Evolutionary conservation across 2,329 filamentous ascomycete genomes (phyloP), one percentile per base, ranked within the genome.

Genomic region (Keithomyces neogunnii): DNA sequence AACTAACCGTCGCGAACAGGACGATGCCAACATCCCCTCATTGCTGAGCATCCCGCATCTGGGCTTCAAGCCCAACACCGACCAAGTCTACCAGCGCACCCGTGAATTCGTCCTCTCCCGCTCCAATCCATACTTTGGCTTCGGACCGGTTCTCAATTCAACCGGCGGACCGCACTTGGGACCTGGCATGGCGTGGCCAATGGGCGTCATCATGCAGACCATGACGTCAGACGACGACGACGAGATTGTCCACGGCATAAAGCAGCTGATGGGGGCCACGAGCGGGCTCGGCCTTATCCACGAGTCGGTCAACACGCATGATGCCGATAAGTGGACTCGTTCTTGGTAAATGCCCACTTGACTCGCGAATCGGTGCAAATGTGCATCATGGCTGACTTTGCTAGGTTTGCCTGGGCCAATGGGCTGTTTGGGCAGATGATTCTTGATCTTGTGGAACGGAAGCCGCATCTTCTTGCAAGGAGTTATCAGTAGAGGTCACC

Each of bases 391-490:
- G 31, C 32, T 29, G 19, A 49, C 36, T 10, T 45, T 36, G 19
- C 5, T 50, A 90, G 87, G 86, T 95, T 93, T 64, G 85, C 88
- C 0, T 93, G 89, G 89, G 88, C 88, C 11, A 93, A 93, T 63
- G 89, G 86, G 0, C 80, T 95, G n/a, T 93, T 91, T 68, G 86
- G 88, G 10, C 86, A 92, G 70, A 88, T 88, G 53, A 79, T 93
- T 51, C 67, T 93, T 32, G 86, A 92, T 69, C 66, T 96, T 48
- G 82, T 84, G 45, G 76, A 81, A 56, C 74, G 88, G 64, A 88
- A 88, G 65, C 89, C 88, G 9, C 73, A 83, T 60, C 63, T 95
- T 52, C 65, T 82, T 32, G 59, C 61, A 32, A 69, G 60, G 55
- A 80, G 72, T 57, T 81, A 75, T 57, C 77, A 81, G 60, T 42